Evolutionary conservation across 164 flowering plant species (phyloP).

Genomic region (Berberis vulgaris): DNA sequence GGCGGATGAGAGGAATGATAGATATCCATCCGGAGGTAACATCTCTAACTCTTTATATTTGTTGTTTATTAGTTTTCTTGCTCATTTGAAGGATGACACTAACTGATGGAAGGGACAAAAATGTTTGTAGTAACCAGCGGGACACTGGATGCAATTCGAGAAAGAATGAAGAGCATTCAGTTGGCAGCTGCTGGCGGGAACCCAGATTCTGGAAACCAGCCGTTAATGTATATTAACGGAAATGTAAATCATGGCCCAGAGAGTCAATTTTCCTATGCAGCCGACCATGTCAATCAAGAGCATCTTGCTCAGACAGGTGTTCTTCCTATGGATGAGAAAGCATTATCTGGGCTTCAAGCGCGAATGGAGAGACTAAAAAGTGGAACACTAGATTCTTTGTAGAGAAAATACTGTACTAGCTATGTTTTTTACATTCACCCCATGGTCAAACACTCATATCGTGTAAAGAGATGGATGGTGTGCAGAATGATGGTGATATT

Average conservation of each 20-base stretch:
- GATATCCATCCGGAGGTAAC: conserved; percentile 61
- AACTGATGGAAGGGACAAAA: conserved; percentile 2
- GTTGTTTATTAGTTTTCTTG: background rate
- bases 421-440: too few species aligned
- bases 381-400: conserved; percentile 61
- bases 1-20: conserved; percentile 51
- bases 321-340: conserved; percentile 93
- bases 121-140: conserved; percentile 57
- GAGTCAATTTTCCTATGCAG: conserved; percentile 22
- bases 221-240: conserved; percentile 42
- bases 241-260: conserved; percentile 28
- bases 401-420: conserved; percentile 3
- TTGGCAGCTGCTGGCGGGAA: conserved; percentile 67
- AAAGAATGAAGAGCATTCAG: conserved; percentile 95
- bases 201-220: conserved; percentile 39
- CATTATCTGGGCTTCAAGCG: conserved; percentile 91
- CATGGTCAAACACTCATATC: too few species aligned
- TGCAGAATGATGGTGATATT: too few species aligned
- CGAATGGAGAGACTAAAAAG: conserved; percentile 98
- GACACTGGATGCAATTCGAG: conserved; percentile 86
- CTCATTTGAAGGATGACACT: background rate
- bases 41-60: background rate
- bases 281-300: conserved; percentile 30
- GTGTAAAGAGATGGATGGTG: too few species aligned
- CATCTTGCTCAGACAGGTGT: conserved; percentile 41